Percentiles rank a stretch among this genome's conserved stretches.
These are phyloP conservation scores for Pinus albicaulis DNA, from an alignment of 75 land plant genomes.

Conservation along the genomic window DNA sequence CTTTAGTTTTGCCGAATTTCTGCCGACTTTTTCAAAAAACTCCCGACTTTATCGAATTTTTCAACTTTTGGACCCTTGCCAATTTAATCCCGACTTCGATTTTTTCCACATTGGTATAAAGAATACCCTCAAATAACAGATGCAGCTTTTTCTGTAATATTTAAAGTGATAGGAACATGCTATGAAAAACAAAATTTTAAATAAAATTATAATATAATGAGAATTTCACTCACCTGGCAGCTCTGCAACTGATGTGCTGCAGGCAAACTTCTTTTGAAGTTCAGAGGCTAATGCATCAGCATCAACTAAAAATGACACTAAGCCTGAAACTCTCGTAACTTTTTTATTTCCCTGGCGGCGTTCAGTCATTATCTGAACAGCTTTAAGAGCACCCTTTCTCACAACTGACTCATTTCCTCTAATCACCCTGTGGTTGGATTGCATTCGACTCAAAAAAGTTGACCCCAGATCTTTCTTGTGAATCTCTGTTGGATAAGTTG, in stretches of 20 bases:
- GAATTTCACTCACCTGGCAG: conserved; percentile 54
- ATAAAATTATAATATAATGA: not conserved
- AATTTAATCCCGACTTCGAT: too few relatives aligned
- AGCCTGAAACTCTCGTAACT: conserved; percentile 78
- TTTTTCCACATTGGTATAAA: too few relatives aligned
- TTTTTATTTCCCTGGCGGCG: conserved; percentile 90
- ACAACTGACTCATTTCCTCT: conserved; percentile 67
- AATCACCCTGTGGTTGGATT: conserved; percentile 65
- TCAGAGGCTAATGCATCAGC: conserved; percentile 77
- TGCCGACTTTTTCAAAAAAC: too few relatives aligned
- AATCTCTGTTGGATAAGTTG: conserved; percentile 79
- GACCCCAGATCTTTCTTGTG: conserved; percentile 80
- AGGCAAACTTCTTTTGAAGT: conserved; percentile 93
- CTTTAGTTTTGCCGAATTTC: too few relatives aligned
- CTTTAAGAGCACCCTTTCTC: conserved; percentile 72
- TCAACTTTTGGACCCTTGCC: too few relatives aligned
- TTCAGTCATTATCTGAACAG: conserved; percentile 80
- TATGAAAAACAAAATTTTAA: not conserved
- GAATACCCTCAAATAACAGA: not conserved
- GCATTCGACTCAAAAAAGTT: conserved; percentile 80
- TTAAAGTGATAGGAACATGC: not conserved
- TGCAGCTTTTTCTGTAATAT: not conserved
- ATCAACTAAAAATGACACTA: conserved; percentile 83
- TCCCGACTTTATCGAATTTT: too few relatives aligned
- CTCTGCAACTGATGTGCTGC: conserved; percentile 84